A percentile compares a stretch with the other conserved stretches of the same genome.
Evolutionary conservation across 2,329 filamentous ascomycete species (phyloP).

Genomic region (Fusarium redolens): DNA sequence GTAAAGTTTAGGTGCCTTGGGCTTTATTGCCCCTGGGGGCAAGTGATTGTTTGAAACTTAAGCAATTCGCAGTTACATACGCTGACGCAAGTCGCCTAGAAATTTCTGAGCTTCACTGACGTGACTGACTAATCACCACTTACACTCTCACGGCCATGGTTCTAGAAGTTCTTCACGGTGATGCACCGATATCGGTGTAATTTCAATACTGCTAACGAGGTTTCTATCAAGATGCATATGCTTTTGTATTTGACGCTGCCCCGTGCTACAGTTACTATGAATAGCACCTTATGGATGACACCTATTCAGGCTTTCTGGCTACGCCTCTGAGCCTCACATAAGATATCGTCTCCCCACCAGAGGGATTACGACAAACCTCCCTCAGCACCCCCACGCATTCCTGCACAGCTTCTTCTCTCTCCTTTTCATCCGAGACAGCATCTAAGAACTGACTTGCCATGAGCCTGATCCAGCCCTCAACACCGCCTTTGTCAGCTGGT

Average conservation of each 20-base stretch:
- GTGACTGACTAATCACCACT: slow-evolving; percentile 38
- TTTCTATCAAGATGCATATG: neutral
- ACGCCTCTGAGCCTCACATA: slow-evolving; percentile 67
- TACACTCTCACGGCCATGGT: neutral
- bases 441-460: slow-evolving; percentile 72
- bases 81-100: slow-evolving; percentile 41
- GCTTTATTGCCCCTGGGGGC: slow-evolving; percentile 19
- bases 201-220: neutral
- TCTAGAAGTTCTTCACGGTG: neutral
- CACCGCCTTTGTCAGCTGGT: slow-evolving; percentile 65
- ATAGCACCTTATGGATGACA: neutral
- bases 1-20: slow-evolving; percentile 44
- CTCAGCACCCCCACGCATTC: slow-evolving; percentile 67
- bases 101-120: slow-evolving; percentile 28
- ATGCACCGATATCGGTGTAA: neutral
- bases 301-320: slow-evolving; percentile 52
- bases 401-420: slow-evolving; percentile 63
- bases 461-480: slow-evolving; percentile 74
- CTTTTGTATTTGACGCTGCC: neutral
- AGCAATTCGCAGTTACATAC: neutral
- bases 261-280: neutral
- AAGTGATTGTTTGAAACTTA: slow-evolving; percentile 6
- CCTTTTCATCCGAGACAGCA: slow-evolving; percentile 55
- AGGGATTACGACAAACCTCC: slow-evolving; percentile 64
- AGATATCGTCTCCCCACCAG: slow-evolving; percentile 66